Conservation (phyloP, 116 monocot species). For the Cymodocea nodosa region DNA sequence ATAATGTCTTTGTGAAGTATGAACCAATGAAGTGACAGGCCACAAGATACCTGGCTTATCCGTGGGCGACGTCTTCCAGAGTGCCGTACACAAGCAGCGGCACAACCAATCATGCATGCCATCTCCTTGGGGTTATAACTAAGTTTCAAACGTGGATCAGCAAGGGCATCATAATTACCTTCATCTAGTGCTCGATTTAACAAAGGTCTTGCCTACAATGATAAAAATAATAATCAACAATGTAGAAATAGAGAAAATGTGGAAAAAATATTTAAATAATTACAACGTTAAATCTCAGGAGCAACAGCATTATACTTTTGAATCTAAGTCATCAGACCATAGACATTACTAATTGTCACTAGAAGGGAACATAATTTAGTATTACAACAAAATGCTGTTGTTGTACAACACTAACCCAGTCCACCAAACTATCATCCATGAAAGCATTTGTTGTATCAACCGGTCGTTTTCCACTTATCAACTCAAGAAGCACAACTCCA, state of each 20-base stretch:
- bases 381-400: neutral
- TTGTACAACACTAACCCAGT: conserved; percentile 32
- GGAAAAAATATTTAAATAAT: neutral
- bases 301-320: no score
- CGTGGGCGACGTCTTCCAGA: conserved; percentile 42
- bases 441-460: conserved; percentile 26
- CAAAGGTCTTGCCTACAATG: conserved; percentile 56
- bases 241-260: neutral
- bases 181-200: conserved; percentile 36
- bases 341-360: no score
- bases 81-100: conserved; percentile 62
- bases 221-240: neutral
- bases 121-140: conserved; percentile 45
- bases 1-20: neutral
- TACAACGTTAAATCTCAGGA: no score
- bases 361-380: no score
- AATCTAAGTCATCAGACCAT: no score
- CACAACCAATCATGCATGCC: conserved; percentile 45
- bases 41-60: conserved; percentile 49
- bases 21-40: neutral
- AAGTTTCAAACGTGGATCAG: conserved; percentile 29
- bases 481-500: conserved; percentile 77
- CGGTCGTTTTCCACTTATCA: conserved; percentile 68
- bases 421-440: conserved; percentile 60
- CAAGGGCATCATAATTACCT: conserved; percentile 39